A percentile compares a stretch with the other conserved stretches of the same genome.
phyloP scores from a whole-genome alignment of 2,329 filamentous ascomycete species.

The Pestalotiopsis sp. region DNA sequence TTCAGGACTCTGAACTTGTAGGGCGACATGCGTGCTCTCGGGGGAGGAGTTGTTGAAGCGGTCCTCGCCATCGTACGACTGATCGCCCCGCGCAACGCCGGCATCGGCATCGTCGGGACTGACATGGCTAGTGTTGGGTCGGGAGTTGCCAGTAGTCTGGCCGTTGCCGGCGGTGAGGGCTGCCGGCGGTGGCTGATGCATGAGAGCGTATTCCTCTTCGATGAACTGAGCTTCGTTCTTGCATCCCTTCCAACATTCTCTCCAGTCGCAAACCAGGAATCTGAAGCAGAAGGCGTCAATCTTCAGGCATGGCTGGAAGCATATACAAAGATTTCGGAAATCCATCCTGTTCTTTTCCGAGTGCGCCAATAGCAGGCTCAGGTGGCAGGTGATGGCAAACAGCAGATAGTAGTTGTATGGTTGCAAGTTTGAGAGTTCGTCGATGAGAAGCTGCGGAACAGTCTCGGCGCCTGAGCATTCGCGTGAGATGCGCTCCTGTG shows the following conservation, averaged over 20 bases:
- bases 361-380: conserved; percentile 87
- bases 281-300: conserved; percentile 95
- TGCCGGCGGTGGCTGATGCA: conserved; percentile 59
- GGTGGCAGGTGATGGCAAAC: conserved; percentile 95
- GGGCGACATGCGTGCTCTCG: conserved; percentile 62
- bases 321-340: conserved; percentile 92
- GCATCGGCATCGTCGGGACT: conserved; percentile 24
- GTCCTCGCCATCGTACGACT: conserved; percentile 42
- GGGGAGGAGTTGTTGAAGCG: conserved; percentile 62
- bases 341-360: conserved; percentile 99
- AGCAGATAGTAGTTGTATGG: conserved; percentile 98
- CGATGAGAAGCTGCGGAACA: conserved; percentile 83
- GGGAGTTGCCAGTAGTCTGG: not conserved
- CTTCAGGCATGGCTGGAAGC: conserved; percentile 96
- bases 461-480: conserved; percentile 78
- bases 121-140: conserved; percentile 11
- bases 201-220: conserved; percentile 66
- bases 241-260: conserved; percentile 96
- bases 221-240: conserved; percentile 84
- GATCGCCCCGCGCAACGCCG: conserved; percentile 27
- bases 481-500: conserved; percentile 78
- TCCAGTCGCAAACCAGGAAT: conserved; percentile 93
- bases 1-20: conserved; percentile 23
- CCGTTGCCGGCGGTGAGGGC: conserved; percentile 37
- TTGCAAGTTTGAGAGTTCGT: conserved; percentile 90